phyloP scores from a whole-genome alignment of 2,329 filamentous ascomycete species.

The Cladosporium sp. region DNA sequence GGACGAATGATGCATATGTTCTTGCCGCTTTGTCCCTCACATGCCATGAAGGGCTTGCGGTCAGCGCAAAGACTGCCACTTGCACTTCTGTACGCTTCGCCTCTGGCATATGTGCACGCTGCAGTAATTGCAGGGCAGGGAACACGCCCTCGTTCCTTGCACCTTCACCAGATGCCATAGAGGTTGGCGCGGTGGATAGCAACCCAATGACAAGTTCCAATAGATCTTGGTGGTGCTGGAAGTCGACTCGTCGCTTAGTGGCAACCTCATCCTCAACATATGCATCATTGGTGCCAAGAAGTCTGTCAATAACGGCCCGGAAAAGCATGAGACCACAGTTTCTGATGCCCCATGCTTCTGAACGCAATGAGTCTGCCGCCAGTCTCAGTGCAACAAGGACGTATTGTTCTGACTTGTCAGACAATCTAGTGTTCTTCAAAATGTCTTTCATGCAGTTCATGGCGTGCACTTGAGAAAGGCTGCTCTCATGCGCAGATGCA shows the following conservation, averaged over 20 bases:
- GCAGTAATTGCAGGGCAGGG: conserved; percentile 75
- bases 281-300: conserved; percentile 68
- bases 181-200: conserved; percentile 36
- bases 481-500: conserved; percentile 42
- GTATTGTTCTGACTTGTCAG: conserved; percentile 68
- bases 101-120: conserved; percentile 64
- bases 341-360: conserved; percentile 85
- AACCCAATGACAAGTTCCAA: conserved; percentile 61
- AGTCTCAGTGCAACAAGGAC: conserved; percentile 71
- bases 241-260: conserved; percentile 57
- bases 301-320: conserved; percentile 73
- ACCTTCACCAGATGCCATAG: conserved; percentile 5
- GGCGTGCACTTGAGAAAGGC: conserved; percentile 87
- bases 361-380: conserved; percentile 75
- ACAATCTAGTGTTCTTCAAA: conserved; percentile 76
- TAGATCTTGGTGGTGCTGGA: conserved; percentile 64
- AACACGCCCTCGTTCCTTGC: conserved; percentile 63
- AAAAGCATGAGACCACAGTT: conserved; percentile 91
- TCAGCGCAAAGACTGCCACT: conserved; percentile 56
- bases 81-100: conserved; percentile 53
- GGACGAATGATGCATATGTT: conserved; percentile 49
- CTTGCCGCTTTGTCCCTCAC: conserved; percentile 75
- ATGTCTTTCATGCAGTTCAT: conserved; percentile 91
- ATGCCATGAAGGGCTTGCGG: conserved; percentile 71
- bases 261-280: conserved; percentile 54